These are phyloP conservation scores for Daedaleopsis nitida DNA, from an alignment of 768 basidiomycete genomes.

Conservation along the genomic window DNA sequence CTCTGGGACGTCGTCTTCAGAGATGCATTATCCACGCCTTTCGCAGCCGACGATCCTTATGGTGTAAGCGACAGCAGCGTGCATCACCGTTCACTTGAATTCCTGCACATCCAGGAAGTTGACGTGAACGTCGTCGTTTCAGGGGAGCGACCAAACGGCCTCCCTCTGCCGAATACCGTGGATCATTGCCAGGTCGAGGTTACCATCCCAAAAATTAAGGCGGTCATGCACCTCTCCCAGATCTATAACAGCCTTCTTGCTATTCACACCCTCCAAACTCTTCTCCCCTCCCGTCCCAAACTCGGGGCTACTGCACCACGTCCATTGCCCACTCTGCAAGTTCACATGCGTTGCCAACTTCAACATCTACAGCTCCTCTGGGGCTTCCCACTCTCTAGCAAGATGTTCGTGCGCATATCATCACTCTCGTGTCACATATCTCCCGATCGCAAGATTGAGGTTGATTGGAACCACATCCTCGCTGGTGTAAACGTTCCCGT, in stretches of 20 bases:
- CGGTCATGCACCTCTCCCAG: constrained; percentile 61
- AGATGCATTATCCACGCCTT: constrained; percentile 65
- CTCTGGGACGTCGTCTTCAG: constrained; percentile 55
- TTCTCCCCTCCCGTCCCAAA: constrained; percentile 33
- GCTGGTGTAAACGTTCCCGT: constrained; percentile 60
- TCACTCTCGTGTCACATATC: constrained; percentile 26
- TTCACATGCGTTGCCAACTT: constrained; percentile 35
- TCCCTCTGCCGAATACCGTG: constrained; percentile 12
- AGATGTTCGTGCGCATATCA: constrained; percentile 40
- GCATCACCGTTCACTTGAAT: constrained; percentile 42
- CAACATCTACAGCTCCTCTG: constrained; percentile 50
- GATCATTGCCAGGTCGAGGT: constrained; percentile 52
- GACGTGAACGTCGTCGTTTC: constrained; percentile 32
- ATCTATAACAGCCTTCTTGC: constrained; percentile 73
- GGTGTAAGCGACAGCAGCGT: constrained; percentile 29
- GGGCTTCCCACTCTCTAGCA: constrained; percentile 48
- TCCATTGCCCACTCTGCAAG: constrained; percentile 20
- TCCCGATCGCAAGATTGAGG: constrained; percentile 25
- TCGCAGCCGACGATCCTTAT: constrained; percentile 67
- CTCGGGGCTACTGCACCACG: constrained; percentile 13
- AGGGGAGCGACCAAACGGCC: constrained; percentile 20
- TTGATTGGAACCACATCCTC: constrained; percentile 44
- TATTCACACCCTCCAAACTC: constrained; percentile 46
- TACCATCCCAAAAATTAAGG: constrained; percentile 53
- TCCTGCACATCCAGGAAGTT: constrained; percentile 43